Base-by-base conservation (phyloP, 768 basidiomycete species). In the Pholiota microspora region DNA sequence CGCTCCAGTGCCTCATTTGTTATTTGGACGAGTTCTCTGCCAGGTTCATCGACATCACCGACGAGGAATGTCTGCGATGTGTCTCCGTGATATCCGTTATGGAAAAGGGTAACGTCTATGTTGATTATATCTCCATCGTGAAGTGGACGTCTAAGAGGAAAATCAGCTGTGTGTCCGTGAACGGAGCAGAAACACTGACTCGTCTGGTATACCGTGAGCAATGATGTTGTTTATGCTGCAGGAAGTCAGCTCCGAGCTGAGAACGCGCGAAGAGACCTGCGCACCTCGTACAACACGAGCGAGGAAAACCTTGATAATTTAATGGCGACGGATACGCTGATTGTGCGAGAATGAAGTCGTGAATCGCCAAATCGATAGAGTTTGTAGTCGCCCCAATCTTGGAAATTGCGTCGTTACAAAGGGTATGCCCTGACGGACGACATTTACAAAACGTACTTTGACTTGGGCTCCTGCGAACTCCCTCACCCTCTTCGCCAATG, bases 271-370 rank as follows among this genome's bases (percentile, higher is more conserved):
- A 47, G 2, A 52, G 25, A n/a, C 3, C 45, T 55, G 34, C 45
- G 31, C 23, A 77, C 78, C 78, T 82, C 10, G 90, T 92, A 65
- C 90, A 92, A 63, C 88, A 87, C 16, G 89, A 86, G 55, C 80
- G 82, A 7, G 91, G 89, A 66, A 84, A 93, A 7, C 82, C 87
- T 7, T 75, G 72, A 67, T 95, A 96, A 0, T 76, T 77, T 46
- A 96, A 71, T 0, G 94, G 91, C 7, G 93, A 94, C 0, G 94
- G 94, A 68, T 96, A 97, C 6, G 92, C 94, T 21, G 77, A 77
- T 60, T 79, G 76, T 0, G 75, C 69, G 34, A 90, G 59, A 54
- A 94, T 88, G 55, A 81, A 85, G 5, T 86, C 76, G 54, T 95
- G 93, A 34, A 95, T 73, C 1, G 77, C 75, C 10, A 74, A 70